Evolutionary conservation across 495 filamentous ascomycete species (phyloP), one percentile per base, ranked within the genome.

Genomic region (Massariosphaeria phaeospora): DNA sequence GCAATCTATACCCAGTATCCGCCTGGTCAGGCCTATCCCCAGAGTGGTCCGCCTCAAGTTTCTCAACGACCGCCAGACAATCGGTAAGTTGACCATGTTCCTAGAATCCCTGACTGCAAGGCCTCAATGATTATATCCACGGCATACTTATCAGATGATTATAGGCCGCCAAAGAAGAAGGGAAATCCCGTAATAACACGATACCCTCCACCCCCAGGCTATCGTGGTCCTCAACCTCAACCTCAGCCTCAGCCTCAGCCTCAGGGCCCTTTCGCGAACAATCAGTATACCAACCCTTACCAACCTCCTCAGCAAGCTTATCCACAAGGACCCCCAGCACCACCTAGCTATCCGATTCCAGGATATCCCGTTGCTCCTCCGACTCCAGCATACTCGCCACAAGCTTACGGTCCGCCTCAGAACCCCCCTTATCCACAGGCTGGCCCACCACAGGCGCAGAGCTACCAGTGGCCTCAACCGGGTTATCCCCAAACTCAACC

Each of bases 161-260:
- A n/a, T 27, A 61, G 57, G 26, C 35, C 46, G 8, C 63, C 66
- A 4, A 62, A 67, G 20, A 71, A 70, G 58, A 72, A 71, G 38
- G 64, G 63, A n/a, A 68, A 69, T 53, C 67, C 69, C 3, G 57
- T 71, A 57, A 70, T 72, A 51, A 72, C 70, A 4, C 48, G 62
- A 24, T 72, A 70, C 42, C 55, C 69, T 27, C 70, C 70, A 13
- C 70, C 70, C 20, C 70, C 68, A 26, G 68, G 68, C 3, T 72
- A 72, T 61, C 61, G 49, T 34, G 61, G 56, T 13, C 67, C 65
- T 29, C n/a, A n/a, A n/a, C n/a, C n/a, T n/a, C n/a, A n/a, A n/a
- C n/a, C n/a, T n/a, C n/a, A n/a, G n/a, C n/a, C n/a, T n/a, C n/a
- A n/a, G n/a, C 57, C 54, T 23, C 55, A 50, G 21, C 57, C 53